Percentiles rank a stretch among this genome's conserved stretches.
Conservation (phyloP, 768 basidiomycete species). For the Lepiota venenata region DNA sequence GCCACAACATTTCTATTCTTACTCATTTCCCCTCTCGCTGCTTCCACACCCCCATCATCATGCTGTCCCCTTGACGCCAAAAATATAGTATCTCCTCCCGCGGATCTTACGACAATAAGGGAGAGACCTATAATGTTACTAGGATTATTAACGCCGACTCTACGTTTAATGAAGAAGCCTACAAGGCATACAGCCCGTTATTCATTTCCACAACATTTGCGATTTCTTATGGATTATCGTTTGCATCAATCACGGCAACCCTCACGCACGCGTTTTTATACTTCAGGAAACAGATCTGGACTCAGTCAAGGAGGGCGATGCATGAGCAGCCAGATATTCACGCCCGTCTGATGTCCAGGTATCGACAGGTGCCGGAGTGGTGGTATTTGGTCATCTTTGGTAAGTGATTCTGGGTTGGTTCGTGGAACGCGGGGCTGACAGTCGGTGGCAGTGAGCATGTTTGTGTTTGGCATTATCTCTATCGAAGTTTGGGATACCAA, state of each 20-base stretch:
- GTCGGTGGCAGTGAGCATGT: constrained; percentile 46
- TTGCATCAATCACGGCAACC: constrained; percentile 76
- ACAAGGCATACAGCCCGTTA: constrained; percentile 56
- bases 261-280: constrained; percentile 68
- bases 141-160: constrained; percentile 49
- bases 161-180: constrained; percentile 53
- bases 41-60: too few species aligned
- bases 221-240: constrained; percentile 77
- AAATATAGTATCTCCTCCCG: constrained; percentile 51
- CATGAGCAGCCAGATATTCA: constrained; percentile 84
- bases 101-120: constrained; percentile 64
- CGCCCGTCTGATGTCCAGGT: constrained; percentile 74
- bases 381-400: constrained; percentile 74
- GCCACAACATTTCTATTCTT: neutral
- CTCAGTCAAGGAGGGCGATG: constrained; percentile 65
- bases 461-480: constrained; percentile 62
- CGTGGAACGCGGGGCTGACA: constrained; percentile 6
- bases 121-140: constrained; percentile 52
- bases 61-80: constrained; percentile 1
- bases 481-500: constrained; percentile 72
- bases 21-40: neutral
- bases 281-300: constrained; percentile 78
- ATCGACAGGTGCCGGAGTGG: constrained; percentile 79
- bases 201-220: constrained; percentile 74
- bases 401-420: constrained; percentile 30